Percentiles rank a stretch among this genome's conserved stretches.
Conservation (phyloP, 345 rosid species). For the Eucalyptus paniculata region DNA sequence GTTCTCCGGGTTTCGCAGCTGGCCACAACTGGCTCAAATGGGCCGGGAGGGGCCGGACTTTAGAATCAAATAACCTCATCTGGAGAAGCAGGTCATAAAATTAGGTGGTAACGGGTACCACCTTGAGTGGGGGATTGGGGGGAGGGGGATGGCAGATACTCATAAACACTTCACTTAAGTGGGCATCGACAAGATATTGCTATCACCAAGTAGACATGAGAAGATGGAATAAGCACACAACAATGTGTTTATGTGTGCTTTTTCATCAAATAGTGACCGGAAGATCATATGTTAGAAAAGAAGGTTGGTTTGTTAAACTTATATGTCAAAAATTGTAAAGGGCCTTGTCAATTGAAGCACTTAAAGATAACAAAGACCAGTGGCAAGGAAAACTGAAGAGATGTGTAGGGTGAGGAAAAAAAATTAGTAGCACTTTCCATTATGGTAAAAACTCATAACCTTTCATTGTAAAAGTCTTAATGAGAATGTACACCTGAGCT, state of each 20-base stretch:
- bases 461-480: too few species aligned
- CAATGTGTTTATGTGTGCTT: neutral
- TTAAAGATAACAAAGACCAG: neutral
- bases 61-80: too few species aligned
- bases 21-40: neutral
- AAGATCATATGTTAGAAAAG: neutral
- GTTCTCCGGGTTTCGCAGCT: neutral
- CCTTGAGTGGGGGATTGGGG: too few species aligned
- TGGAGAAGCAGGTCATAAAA: too few species aligned
- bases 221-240: neutral
- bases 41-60: neutral
- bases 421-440: neutral
- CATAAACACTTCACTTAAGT: neutral
- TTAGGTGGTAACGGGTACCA: too few species aligned
- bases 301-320: neutral
- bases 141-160: neutral
- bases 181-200: neutral
- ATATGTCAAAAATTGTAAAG: neutral
- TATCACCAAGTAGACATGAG: neutral
- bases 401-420: neutral
- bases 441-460: neutral
- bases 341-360: neutral
- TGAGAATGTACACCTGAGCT: neutral
- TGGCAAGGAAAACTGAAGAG: neutral
- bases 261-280: neutral